These are phyloP conservation scores for Lenwebbia sp. DNA, from an alignment of 345 rosid species.

Conservation along the genomic window DNA sequence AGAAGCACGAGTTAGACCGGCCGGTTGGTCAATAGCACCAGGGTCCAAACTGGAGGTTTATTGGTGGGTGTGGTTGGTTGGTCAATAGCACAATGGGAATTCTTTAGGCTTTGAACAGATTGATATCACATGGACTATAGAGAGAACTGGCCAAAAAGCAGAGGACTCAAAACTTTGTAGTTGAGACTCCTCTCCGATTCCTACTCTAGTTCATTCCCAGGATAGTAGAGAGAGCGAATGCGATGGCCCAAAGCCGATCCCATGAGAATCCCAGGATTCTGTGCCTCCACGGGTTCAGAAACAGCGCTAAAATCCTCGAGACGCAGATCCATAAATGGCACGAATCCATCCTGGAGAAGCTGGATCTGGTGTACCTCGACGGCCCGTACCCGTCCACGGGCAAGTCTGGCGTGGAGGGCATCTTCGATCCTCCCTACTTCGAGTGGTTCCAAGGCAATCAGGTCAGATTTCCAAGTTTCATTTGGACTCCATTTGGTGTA, in stretches of 20 bases:
- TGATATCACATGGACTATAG: neutral
- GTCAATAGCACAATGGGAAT: neutral
- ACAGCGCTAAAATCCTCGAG: constrained; percentile 34
- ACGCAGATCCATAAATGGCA: constrained; percentile 31
- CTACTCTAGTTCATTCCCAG: neutral
- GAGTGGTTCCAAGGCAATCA: constrained; percentile 39
- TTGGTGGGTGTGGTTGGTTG: neutral
- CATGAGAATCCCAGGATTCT: constrained; percentile 28
- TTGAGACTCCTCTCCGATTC: neutral
- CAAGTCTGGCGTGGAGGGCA: constrained; percentile 26
- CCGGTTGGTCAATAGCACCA: neutral
- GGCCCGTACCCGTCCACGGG: constrained; percentile 32
- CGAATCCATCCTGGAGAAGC: constrained; percentile 16
- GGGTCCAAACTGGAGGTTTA: neutral
- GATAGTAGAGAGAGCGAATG: neutral
- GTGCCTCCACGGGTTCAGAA: constrained; percentile 49
- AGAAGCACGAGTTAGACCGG: neutral
- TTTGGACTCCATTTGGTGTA: neutral
- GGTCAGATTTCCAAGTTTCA: constrained; percentile 6
- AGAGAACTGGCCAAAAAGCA: neutral
- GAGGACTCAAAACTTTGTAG: neutral
- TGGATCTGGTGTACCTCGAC: constrained; percentile 38
- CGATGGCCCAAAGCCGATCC: neutral
- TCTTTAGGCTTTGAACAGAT: neutral
- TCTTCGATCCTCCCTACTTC: constrained; percentile 47